Conservation (phyloP, 139 green algal genomes). For the Volvox reticuliferus region DNA sequence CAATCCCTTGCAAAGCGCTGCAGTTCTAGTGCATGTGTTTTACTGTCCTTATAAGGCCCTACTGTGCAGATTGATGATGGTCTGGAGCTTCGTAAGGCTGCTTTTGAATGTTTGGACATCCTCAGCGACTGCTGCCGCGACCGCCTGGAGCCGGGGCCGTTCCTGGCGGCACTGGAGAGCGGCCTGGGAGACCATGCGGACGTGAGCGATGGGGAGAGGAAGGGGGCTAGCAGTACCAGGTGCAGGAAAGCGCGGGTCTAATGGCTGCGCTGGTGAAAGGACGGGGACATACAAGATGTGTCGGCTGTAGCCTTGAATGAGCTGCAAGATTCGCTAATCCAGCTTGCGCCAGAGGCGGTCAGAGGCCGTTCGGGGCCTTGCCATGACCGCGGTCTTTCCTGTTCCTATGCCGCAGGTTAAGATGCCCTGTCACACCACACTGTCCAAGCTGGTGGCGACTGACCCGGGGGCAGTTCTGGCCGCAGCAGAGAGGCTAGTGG, state of each 20-base stretch:
- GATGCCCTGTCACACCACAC: constrained; percentile 85
- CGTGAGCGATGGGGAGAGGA: not conserved
- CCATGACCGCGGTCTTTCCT: too few relatives aligned
- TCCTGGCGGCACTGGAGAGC: constrained; percentile 70
- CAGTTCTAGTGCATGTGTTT: too few relatives aligned
- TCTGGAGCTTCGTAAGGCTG: constrained; percentile 96
- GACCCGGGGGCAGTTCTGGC: constrained; percentile 61
- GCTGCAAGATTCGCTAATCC: too few relatives aligned
- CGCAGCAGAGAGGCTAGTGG: constrained; percentile 79
- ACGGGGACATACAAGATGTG: too few relatives aligned
- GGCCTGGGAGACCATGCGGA: constrained; percentile 56
- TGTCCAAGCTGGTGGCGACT: constrained; percentile 81
- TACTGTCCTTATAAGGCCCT: not conserved
- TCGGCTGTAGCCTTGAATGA: too few relatives aligned
- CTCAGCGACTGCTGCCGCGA: constrained; percentile 76
- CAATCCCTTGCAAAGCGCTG: too few relatives aligned
- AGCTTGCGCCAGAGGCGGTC: too few relatives aligned
- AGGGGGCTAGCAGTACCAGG: not conserved
- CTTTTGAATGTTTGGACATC: constrained; percentile 95
- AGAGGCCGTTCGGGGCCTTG: too few relatives aligned
- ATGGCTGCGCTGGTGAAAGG: too few relatives aligned
- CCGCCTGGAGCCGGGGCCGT: constrained; percentile 51
- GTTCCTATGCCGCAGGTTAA: constrained; percentile 64
- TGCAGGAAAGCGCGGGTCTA: too few relatives aligned
- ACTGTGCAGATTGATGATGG: constrained; percentile 93